Conservation (phyloP, 106 monocot genomes). For the Agapanthus africanus region DNA sequence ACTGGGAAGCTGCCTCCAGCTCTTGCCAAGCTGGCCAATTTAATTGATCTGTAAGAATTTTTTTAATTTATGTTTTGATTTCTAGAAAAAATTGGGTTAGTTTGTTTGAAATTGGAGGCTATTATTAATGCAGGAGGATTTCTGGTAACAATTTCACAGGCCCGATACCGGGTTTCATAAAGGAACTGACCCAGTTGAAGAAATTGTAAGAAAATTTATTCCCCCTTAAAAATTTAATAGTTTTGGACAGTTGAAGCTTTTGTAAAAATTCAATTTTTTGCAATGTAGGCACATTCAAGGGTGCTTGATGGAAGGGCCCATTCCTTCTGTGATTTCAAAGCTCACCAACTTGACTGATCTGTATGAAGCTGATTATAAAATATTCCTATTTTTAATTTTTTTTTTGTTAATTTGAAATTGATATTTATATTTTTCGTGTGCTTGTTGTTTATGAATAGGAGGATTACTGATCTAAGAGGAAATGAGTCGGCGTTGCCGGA, state of each 20-base stretch:
- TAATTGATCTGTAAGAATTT: conserved; percentile 63
- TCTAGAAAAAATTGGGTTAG: background rate
- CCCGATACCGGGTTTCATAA: conserved; percentile 55
- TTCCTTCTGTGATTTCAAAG: conserved; percentile 49
- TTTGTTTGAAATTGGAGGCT: background rate
- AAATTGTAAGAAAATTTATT: conserved; percentile 46
- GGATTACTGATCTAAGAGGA: conserved; percentile 74
- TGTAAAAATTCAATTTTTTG: too few species aligned
- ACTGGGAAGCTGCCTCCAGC: conserved; percentile 41
- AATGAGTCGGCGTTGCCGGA: conserved; percentile 44
- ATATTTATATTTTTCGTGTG: background rate
- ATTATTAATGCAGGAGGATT: conserved; percentile 47
- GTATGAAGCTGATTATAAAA: conserved; percentile 27
- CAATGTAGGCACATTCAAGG: conserved; percentile 61
- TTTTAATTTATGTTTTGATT: background rate
- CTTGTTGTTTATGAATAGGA: conserved; percentile 28
- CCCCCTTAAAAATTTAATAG: too few species aligned
- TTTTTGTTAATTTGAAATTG: background rate
- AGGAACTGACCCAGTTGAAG: conserved; percentile 27
- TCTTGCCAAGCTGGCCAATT: conserved; percentile 45
- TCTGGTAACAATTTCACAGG: conserved; percentile 67
- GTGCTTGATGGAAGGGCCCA: conserved; percentile 55
- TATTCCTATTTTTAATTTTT: background rate
- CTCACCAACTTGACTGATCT: conserved; percentile 56
- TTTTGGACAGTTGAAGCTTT: too few species aligned